Evolutionary conservation across 1,139 yeast genomes (phyloP), one percentile per base, ranked within the genome.

Genomic region (Blastobotrys malaysiensis): DNA sequence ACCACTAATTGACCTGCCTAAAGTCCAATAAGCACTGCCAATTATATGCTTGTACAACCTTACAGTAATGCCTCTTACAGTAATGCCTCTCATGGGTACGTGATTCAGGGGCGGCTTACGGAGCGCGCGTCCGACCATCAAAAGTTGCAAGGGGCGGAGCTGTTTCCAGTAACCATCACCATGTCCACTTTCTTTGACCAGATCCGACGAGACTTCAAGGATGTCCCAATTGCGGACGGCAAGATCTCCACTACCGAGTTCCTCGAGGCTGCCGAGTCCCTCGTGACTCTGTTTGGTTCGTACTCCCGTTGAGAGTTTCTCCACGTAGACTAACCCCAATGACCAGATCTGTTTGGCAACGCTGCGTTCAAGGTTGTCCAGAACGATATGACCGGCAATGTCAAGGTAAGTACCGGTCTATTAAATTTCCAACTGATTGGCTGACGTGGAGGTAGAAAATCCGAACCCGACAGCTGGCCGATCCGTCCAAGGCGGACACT

Each of bases 371-470:
- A 84, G 14, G 88, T 87, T 51, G 97, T 89, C 54, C 95, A 88
- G 70, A 85, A 79, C 62, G 97, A 89, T 69, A 85, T 89, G 89
- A 84, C 81, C 43, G 97, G 97, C 44, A 89, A 89, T 71, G 86
- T 89, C 68, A 76, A 76, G 64, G 69, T 66, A 52, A 19, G 63
- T 52, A n/a, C n/a, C n/a, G n/a, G n/a, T 5, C 11, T 5, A 9
- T 26, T 26, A 5, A 5, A 3, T 26, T 3, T 9, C 3, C 13
- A 9, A 13, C 7, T 3, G 31, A 26, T 5, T 22, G 7, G 24
- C 13, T 9, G 31, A 9, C 11, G 11, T 9, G 3, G 5, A 13
- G 5, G 43, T 50, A 66, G 66, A 89, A 89, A 72, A 80, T 89
- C 62, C 77, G 91, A 61, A 74, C 82, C 51, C 81, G 85, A 67